Base-by-base conservation (phyloP, 2,329 filamentous ascomycete species). In the Metarhizium humberi region DNA sequence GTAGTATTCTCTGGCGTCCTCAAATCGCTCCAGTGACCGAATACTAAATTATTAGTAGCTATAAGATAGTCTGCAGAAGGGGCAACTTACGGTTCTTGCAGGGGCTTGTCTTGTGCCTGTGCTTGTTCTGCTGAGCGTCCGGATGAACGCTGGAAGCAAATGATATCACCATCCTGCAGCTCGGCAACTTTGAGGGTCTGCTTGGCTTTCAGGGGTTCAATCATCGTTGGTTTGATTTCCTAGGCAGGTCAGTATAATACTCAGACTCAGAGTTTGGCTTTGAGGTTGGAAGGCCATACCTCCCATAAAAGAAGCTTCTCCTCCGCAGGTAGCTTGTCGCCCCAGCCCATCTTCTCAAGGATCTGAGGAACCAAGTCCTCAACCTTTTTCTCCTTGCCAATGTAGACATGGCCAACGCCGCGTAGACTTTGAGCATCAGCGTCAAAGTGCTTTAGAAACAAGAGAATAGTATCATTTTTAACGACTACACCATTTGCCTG, bases 201-300 rank as follows among this genome's bases (percentile, higher is more conserved):
- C 73, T 96, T 97, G 0, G 86, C 81, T 72, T 96, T 97, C 76
- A 99, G 87, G 6, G 82, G 80, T 67, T 99, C 95, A 61, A 99
- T 96, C 92, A 97, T 97, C 57, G 85, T 89, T 52, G 92, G 91
- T 73, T 97, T 99, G 73, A 99, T 97, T 75, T 99, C 94, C 79
- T 82, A 38, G 48, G 30, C 52, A 42, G 20, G 40, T 62, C 57
- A 50, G 49, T 51, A 36, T 40, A 16, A 14, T 40, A 16, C 38
- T 34, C 32, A 40, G 38, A 40, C 38, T 34, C 32, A 40, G 38
- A n/a, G 14, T 52, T 29, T 25, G 7, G 10, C 16, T 3, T 5
- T 4, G 43, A 50, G 11, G 7, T 36, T 14, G 13, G 13, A 29
- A 5, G 8, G 16, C 0, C 58, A 34, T 72, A 82, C 80, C 73